phyloP scores from a whole-genome alignment of 192 early-diverging fungal species.

The Rhizophagus prolifer region DNA sequence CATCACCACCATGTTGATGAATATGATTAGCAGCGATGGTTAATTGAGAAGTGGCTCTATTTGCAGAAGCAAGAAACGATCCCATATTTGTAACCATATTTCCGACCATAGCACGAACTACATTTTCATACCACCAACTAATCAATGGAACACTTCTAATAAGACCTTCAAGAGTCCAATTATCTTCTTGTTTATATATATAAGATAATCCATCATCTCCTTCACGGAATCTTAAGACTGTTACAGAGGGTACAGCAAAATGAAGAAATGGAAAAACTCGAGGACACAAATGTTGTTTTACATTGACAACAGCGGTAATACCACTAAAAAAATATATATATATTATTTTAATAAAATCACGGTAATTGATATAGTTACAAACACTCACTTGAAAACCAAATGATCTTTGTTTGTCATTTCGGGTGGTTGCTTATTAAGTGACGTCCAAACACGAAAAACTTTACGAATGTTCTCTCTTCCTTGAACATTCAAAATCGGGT shows the following conservation, averaged over 20 bases:
- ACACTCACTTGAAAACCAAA: conserved; percentile 43
- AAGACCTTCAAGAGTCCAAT: conserved; percentile 58
- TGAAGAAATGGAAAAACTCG: conserved; percentile 49
- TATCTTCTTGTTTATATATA: conserved; percentile 58
- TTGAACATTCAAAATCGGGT: conserved; percentile 50
- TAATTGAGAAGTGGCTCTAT: conserved; percentile 37
- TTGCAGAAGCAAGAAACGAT: conserved; percentile 50
- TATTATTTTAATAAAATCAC: neutral
- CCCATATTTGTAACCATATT: conserved; percentile 48
- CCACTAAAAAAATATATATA: conserved; percentile 31
- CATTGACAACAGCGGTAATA: conserved; percentile 50
- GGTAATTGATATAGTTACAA: neutral
- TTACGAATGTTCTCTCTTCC: conserved; percentile 52
- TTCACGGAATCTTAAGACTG: conserved; percentile 50
- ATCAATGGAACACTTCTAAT: conserved; percentile 55
- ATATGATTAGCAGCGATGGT: conserved; percentile 40
- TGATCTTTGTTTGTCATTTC: conserved; percentile 29
- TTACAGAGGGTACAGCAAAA: conserved; percentile 52
- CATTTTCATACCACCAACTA: conserved; percentile 58
- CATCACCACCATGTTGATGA: neutral
- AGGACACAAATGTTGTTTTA: conserved; percentile 52
- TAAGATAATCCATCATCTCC: conserved; percentile 43
- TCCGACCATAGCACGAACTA: conserved; percentile 50
- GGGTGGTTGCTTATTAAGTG: conserved; percentile 38
- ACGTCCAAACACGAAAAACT: conserved; percentile 43